These are phyloP conservation scores for Plenodomus tracheiphilus DNA, from an alignment of 2,329 filamentous ascomycete species.

Conservation along the genomic window DNA sequence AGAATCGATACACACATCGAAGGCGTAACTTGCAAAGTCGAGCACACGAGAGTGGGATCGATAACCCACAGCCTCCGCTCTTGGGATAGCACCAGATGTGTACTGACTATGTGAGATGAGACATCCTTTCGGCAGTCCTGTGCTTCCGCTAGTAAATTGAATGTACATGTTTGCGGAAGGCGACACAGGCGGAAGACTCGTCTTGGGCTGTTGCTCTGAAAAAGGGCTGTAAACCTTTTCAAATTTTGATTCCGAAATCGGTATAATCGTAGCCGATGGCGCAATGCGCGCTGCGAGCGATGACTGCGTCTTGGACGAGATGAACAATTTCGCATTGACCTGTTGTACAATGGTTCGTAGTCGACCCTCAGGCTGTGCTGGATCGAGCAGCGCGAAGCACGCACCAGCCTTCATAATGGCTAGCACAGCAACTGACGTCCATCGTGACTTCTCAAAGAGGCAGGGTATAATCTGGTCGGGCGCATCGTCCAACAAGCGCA, in stretches of 20 bases:
- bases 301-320: slow-evolving; percentile 36
- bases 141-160: slow-evolving; percentile 44
- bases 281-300: slow-evolving; percentile 33
- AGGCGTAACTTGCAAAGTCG: slow-evolving; percentile 45
- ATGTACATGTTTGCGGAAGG: slow-evolving; percentile 37
- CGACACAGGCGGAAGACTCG: slow-evolving; percentile 28
- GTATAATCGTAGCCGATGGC: slow-evolving; percentile 36
- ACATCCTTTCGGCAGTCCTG: slow-evolving; percentile 41
- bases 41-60: slow-evolving; percentile 37
- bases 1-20: slow-evolving; percentile 43
- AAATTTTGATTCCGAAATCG: slow-evolving; percentile 39
- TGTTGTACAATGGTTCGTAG: slow-evolving; percentile 37
- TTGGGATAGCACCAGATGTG: slow-evolving; percentile 41
- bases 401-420: slow-evolving; percentile 47
- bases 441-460: slow-evolving; percentile 47
- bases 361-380: slow-evolving; percentile 41
- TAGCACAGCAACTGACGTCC: slow-evolving; percentile 45
- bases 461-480: slow-evolving; percentile 41
- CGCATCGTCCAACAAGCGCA: slow-evolving; percentile 28
- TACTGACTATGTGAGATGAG: slow-evolving; percentile 41
- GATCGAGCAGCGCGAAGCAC: slow-evolving; percentile 42
- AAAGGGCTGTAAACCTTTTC: slow-evolving; percentile 32
- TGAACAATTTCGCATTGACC: slow-evolving; percentile 30
- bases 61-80: slow-evolving; percentile 40
- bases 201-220: slow-evolving; percentile 31